These are phyloP conservation scores for Rubroboletus pulcherrimus DNA, from an alignment of 768 basidiomycete genomes.

Conservation along the genomic window DNA sequence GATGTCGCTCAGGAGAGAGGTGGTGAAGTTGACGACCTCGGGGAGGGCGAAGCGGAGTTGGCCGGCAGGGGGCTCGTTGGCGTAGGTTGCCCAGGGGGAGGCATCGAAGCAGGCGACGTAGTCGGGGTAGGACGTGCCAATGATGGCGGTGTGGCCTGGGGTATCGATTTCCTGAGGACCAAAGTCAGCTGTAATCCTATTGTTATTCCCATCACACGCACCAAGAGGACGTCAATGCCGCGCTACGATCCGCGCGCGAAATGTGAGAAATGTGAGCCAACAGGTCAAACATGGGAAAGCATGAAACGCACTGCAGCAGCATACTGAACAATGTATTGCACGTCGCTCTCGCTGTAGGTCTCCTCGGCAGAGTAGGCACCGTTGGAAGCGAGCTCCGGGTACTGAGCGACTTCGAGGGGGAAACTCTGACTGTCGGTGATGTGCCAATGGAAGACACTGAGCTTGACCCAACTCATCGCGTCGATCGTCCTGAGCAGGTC, in stretches of 20 bases:
- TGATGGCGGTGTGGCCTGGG: constrained; percentile 75
- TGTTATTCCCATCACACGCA: constrained; percentile 11
- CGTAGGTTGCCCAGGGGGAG: constrained; percentile 57
- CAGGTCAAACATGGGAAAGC: neutral
- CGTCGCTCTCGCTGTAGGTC: constrained; percentile 53
- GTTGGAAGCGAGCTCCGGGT: constrained; percentile 52
- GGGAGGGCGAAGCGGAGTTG: constrained; percentile 71
- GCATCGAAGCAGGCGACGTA: constrained; percentile 62
- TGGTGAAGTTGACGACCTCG: constrained; percentile 57
- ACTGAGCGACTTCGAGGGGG: constrained; percentile 62
- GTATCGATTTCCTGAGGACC: constrained; percentile 69
- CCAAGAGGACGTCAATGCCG: constrained; percentile 69
- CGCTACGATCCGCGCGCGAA: constrained; percentile 36
- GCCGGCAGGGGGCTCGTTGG: constrained; percentile 76
- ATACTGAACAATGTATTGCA: constrained; percentile 59
- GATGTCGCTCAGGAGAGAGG: constrained; percentile 48
- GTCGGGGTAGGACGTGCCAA: constrained; percentile 65
- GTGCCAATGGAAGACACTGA: constrained; percentile 82
- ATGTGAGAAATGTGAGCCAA: constrained; percentile 4
- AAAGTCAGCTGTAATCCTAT: neutral
- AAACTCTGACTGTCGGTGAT: constrained; percentile 79
- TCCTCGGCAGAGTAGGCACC: constrained; percentile 63
- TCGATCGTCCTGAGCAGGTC: constrained; percentile 45
- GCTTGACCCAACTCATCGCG: constrained; percentile 53
- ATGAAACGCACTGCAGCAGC: constrained; percentile 60